phyloP scores from a whole-genome alignment of 1,139 yeast genomes.

The Sugiyamaella novakii region DNA sequence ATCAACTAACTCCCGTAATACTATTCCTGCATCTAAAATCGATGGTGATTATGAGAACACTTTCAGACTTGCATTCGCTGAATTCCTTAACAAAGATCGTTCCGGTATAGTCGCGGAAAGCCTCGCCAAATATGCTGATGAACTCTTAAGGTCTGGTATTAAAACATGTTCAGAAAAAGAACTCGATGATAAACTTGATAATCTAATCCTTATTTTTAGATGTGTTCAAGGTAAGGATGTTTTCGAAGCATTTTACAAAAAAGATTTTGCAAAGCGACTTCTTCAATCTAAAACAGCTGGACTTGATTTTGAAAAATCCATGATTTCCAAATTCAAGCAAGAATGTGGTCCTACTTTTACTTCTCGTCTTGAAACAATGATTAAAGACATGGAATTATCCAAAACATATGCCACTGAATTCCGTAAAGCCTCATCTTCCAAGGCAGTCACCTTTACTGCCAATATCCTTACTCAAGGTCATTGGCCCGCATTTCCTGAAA shows the following conservation, averaged over 20 bases:
- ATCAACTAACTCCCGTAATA: neutral
- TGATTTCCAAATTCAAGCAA: slow-evolving; percentile 36
- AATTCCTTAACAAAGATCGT: slow-evolving; percentile 31
- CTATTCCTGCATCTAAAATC: neutral
- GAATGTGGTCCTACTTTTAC: slow-evolving; percentile 42
- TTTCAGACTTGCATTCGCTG: slow-evolving; percentile 32
- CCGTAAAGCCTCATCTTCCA: slow-evolving; percentile 32
- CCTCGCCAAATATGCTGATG: slow-evolving; percentile 41
- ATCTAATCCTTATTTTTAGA: slow-evolving; percentile 21
- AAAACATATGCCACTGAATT: slow-evolving; percentile 30
- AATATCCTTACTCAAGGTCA: slow-evolving; percentile 38
- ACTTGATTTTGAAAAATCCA: slow-evolving; percentile 35
- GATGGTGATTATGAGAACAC: slow-evolving; percentile 19
- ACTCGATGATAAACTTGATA: slow-evolving; percentile 17
- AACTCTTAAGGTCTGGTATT: slow-evolving; percentile 32
- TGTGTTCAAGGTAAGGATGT: slow-evolving; percentile 42
- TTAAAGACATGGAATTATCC: slow-evolving; percentile 40
- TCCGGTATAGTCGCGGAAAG: slow-evolving; percentile 32
- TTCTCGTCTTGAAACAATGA: slow-evolving; percentile 41
- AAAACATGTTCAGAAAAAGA: slow-evolving; percentile 16
- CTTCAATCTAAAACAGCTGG: slow-evolving; percentile 38
- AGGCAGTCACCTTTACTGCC: slow-evolving; percentile 32
- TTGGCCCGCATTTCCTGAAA: slow-evolving; percentile 43
- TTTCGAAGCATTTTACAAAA: slow-evolving; percentile 42
- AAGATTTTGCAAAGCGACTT: slow-evolving; percentile 44